phyloP scores from a whole-genome alignment of 306 rosid species.

The Pachyrhizus erosus region DNA sequence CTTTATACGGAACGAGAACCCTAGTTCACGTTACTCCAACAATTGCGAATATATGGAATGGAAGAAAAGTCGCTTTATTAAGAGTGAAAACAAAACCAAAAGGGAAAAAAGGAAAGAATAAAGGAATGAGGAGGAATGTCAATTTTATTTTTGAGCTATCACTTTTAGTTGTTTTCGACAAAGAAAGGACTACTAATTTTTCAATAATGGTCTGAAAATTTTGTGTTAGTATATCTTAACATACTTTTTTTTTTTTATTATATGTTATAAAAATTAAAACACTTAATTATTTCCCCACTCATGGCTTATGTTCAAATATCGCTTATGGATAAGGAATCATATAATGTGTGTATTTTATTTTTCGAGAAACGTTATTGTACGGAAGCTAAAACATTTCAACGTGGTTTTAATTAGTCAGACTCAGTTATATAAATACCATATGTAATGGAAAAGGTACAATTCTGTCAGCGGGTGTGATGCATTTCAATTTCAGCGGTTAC shows the following conservation, averaged over 20 bases:
- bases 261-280: too few relatives aligned
- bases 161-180: too few relatives aligned
- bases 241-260: too few relatives aligned
- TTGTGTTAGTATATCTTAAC: too few relatives aligned
- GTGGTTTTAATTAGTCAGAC: not conserved
- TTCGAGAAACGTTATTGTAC: not conserved
- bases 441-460: not conserved
- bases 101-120: slow-evolving; percentile 35
- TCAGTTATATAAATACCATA: not conserved
- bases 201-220: too few relatives aligned
- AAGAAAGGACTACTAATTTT: too few relatives aligned
- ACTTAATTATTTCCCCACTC: not conserved
- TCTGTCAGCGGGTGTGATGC: not conserved
- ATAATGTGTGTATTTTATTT: not conserved
- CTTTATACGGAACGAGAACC: slow-evolving; percentile 24
- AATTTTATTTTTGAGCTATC: not conserved
- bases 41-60: slow-evolving; percentile 29
- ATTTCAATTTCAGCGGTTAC: not conserved
- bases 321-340: slow-evolving; percentile 1
- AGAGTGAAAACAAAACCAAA: not conserved
- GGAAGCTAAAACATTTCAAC: not conserved
- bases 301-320: not conserved
- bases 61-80: slow-evolving; percentile 46
- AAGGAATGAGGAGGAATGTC: slow-evolving; percentile 44
- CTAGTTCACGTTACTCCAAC: slow-evolving; percentile 44